Conservation (phyloP, 2,329 filamentous ascomycete species). For the Pseudogymnoascus sp. region DNA sequence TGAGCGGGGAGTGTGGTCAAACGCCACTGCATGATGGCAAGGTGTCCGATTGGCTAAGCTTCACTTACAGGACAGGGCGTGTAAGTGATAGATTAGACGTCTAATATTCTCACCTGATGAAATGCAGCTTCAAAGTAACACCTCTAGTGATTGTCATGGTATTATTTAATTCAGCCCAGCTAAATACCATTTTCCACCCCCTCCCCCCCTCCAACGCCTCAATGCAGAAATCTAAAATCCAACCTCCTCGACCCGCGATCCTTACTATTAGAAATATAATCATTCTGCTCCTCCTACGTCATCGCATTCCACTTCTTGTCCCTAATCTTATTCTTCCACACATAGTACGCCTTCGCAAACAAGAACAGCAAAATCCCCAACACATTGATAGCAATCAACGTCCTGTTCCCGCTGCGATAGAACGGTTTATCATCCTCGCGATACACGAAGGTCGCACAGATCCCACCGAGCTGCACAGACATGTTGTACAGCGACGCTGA, state of each 20-base stretch:
- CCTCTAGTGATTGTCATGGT: neutral
- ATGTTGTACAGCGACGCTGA: conserved; percentile 54
- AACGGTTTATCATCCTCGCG: conserved; percentile 38
- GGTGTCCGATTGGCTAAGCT: neutral
- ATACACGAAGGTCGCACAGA: conserved; percentile 36
- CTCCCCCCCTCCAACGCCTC: neutral
- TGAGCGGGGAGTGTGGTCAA: neutral
- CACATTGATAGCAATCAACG: conserved; percentile 40
- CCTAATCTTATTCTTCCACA: conserved; percentile 33
- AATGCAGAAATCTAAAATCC: conserved; percentile 33
- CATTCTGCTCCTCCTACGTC: conserved; percentile 34
- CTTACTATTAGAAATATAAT: conserved; percentile 34
- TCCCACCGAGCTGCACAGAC: conserved; percentile 33
- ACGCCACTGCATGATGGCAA: neutral
- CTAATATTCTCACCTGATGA: neutral
- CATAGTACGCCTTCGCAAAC: conserved; percentile 40
- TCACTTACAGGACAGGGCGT: neutral
- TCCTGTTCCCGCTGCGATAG: conserved; percentile 46
- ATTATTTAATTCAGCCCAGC: neutral
- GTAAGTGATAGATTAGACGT: neutral
- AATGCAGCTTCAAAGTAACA: neutral
- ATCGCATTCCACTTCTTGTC: conserved; percentile 37
- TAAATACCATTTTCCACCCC: neutral
- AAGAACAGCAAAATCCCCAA: conserved; percentile 36
- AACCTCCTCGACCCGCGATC: conserved; percentile 31